phyloP scores from a whole-genome alignment of 768 basidiomycete genomes.

The Lactarius hatsudake region DNA sequence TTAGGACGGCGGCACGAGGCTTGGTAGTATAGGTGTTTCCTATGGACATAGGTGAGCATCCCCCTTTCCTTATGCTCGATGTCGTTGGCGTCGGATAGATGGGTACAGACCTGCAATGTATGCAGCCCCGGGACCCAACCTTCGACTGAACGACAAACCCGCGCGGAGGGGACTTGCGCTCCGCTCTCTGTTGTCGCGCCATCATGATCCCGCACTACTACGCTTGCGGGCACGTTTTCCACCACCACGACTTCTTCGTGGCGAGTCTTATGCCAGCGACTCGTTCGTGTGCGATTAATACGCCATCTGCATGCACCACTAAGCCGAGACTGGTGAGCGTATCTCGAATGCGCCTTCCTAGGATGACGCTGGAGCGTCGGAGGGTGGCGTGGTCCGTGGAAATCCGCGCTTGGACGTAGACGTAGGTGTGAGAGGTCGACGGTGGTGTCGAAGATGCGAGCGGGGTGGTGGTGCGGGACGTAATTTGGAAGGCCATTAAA shows the following conservation, averaged over 20 bases:
- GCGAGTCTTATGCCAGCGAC: conserved; percentile 47
- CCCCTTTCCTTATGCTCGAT: not conserved
- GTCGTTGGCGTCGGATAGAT: not conserved
- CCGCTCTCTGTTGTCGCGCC: conserved; percentile 60
- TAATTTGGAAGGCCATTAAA: too few species aligned
- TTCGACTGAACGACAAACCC: conserved; percentile 51
- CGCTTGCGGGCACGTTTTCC: conserved; percentile 67
- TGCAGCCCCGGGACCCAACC: not conserved
- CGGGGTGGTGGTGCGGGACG: too few species aligned
- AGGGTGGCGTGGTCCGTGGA: too few species aligned
- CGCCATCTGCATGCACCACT: conserved; percentile 38
- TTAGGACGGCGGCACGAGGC: too few species aligned
- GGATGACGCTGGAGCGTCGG: too few species aligned
- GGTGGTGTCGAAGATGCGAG: too few species aligned
- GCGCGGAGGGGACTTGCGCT: conserved; percentile 61
- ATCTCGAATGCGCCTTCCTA: too few species aligned
- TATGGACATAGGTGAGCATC: not conserved
- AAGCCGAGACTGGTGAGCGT: too few species aligned
- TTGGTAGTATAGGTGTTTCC: too few species aligned
- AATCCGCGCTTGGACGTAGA: too few species aligned
- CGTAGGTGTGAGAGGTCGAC: too few species aligned
- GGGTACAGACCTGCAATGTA: not conserved
- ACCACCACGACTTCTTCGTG: conserved; percentile 90
- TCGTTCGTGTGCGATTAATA: too few species aligned
- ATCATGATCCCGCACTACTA: conserved; percentile 59